Evolutionary conservation across 108 stramenopile species (phyloP).

Genomic region (Parmales sp.): DNA sequence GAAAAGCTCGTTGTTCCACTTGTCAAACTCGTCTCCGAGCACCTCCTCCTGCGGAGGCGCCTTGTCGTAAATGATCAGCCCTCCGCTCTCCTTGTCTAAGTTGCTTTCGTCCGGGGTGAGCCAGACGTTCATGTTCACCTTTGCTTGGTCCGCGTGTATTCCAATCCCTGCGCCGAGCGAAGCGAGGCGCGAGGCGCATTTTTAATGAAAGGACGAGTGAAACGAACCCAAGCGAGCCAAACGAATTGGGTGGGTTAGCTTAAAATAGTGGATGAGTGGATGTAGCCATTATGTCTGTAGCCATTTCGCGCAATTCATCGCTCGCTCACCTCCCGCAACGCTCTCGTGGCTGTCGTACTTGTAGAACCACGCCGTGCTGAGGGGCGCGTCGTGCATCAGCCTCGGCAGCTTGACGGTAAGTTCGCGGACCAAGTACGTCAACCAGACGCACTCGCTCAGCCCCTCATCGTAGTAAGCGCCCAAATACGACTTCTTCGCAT

Average conservation of each 20-base stretch:
- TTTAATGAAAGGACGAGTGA: too few species aligned
- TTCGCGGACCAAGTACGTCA: slow-evolving; percentile 43
- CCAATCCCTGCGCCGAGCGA: too few species aligned
- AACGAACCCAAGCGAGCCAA: too few species aligned
- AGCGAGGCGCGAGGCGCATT: too few species aligned
- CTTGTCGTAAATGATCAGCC: slow-evolving; percentile 59
- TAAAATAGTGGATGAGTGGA: too few species aligned
- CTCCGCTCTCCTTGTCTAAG: slow-evolving; percentile 51
- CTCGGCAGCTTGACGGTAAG: slow-evolving; percentile 35
- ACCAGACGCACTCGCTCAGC: slow-evolving; percentile 42
- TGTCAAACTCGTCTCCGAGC: too few species aligned
- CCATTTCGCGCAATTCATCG: too few species aligned
- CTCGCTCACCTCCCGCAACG: too few species aligned
- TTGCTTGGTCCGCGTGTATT: slow-evolving; percentile 62
- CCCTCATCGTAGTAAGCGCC: slow-evolving; percentile 66
- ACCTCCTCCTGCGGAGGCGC: slow-evolving; percentile 52
- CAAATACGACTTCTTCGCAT: too few species aligned
- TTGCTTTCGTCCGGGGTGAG: slow-evolving; percentile 56
- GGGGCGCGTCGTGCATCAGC: slow-evolving; percentile 41
- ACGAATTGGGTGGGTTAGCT: too few species aligned
- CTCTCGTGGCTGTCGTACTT: slow-evolving; percentile 49
- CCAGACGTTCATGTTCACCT: slow-evolving; percentile 71
- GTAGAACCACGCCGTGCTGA: slow-evolving; percentile 56
- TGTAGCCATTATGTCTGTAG: too few species aligned
- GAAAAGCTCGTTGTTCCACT: too few species aligned